Base-by-base conservation (phyloP, 768 basidiomycete genomes). In the Candolleomyces aberdarensis region DNA sequence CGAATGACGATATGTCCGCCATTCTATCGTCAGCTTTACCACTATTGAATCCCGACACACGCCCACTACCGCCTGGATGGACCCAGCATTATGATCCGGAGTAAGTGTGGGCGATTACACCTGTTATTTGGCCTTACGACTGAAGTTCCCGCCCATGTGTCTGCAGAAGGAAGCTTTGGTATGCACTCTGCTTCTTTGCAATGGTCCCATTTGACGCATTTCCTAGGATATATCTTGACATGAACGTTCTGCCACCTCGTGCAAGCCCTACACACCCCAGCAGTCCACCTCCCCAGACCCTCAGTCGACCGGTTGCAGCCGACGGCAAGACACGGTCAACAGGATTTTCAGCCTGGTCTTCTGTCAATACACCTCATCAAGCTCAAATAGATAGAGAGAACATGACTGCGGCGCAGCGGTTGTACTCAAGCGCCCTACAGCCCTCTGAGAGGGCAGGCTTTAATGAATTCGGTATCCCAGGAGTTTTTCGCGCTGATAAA, bases 1-100 rank as follows among this genome's bases (percentile, higher is more conserved):
- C 53, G 7, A 6, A 22, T 22, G 10, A 11, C 26, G 26, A 26
- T 49, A 49, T 49, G 48, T 10, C 48, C 10, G 22, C 48, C 10
- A 13, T 17, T 11, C 48, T 15, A 5, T 11, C 52, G 13, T n/a
- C 56, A 17, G 17, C 44, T 46, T 15, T 47, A 13, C 43, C 56
- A 44, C 47, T 22, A 19, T 22, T 55, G 15, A 62, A 50, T 29
- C 55, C 56, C 1, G 61, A 62, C 22, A 26, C 26, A 17, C 31
- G 51, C 20, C 51, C 52, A 17, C 39, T 63, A n/a, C 62, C 61
- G 13, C 13, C 56, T 52, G 61, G 61, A 13, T 62, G 61, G 61
- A 56, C 47, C 15, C 56, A 62, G 47, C 61, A 62, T 41, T 57
- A 57, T 20, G 56, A 62, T 49, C 17, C 55, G 10, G 26, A 40